Conservation (phyloP, 2,329 filamentous ascomycete genomes). For the Botrytis sinoallii region DNA sequence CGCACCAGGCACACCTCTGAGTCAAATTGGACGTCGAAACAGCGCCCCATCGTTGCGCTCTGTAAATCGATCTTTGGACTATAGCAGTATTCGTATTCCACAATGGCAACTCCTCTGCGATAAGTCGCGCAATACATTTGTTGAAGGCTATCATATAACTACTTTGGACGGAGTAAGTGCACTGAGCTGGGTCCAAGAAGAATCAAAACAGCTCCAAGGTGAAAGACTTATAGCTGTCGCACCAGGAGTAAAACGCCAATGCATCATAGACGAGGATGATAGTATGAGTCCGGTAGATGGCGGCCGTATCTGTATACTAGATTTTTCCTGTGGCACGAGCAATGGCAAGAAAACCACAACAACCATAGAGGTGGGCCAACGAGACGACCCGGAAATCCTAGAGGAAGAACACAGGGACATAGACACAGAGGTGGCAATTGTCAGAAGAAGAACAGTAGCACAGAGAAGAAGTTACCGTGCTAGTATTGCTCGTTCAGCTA, state of each 20-base stretch:
- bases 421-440: conserved; percentile 75
- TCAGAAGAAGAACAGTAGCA: conserved; percentile 69
- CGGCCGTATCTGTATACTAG: conserved; percentile 67
- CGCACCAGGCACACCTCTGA: conserved; percentile 32
- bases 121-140: conserved; percentile 64
- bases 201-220: conserved; percentile 46
- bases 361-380: conserved; percentile 68
- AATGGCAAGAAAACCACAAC: conserved; percentile 58
- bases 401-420: conserved; percentile 72
- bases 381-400: conserved; percentile 64
- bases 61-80: conserved; percentile 23
- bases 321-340: conserved; percentile 63
- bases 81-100: conserved; percentile 45
- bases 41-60: conserved; percentile 35
- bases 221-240: conserved; percentile 68
- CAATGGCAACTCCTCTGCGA: conserved; percentile 70
- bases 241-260: conserved; percentile 60
- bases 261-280: conserved; percentile 61
- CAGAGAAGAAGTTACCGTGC: conserved; percentile 51
- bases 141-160: conserved; percentile 63
- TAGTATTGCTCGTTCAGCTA: conserved; percentile 49
- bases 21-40: conserved; percentile 31
- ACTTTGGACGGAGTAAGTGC: conserved; percentile 64
- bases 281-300: conserved; percentile 75
- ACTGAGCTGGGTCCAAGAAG: conserved; percentile 68